These are phyloP conservation scores for Dentipellis sp. DNA, from an alignment of 768 basidiomycete species.

Conservation along the genomic window DNA sequence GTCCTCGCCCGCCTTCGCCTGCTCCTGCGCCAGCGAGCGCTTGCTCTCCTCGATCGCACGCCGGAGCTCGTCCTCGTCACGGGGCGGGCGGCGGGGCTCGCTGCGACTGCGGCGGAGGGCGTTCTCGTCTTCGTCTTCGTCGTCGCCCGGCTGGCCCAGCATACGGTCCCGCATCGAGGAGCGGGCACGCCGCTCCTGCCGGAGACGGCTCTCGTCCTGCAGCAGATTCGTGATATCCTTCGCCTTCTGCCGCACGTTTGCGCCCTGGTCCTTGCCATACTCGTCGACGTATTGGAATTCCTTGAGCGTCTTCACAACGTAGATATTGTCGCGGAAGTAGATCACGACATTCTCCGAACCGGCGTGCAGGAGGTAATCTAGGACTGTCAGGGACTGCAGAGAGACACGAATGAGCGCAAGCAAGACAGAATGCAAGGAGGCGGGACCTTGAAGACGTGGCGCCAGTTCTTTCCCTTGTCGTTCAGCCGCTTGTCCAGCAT, in stretches of 20 bases:
- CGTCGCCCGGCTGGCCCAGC: slow-evolving; percentile 49
- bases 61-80: slow-evolving; percentile 61
- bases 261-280: slow-evolving; percentile 92
- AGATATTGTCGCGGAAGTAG: slow-evolving; percentile 96
- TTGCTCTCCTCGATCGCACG: slow-evolving; percentile 90
- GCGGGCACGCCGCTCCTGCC: slow-evolving; percentile 74
- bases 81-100: slow-evolving; percentile 37
- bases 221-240: slow-evolving; percentile 97
- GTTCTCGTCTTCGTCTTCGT: slow-evolving; percentile 29
- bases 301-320: slow-evolving; percentile 97
- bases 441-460: slow-evolving; percentile 94
- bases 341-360: slow-evolving; percentile 98
- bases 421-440: neutral
- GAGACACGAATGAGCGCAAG: neutral
- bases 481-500: slow-evolving; percentile 98
- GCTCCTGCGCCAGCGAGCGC: slow-evolving; percentile 59
- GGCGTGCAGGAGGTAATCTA: slow-evolving; percentile 93
- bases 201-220: slow-evolving; percentile 74
- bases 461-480: slow-evolving; percentile 99
- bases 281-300: slow-evolving; percentile 98
- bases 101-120: slow-evolving; percentile 24
- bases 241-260: slow-evolving; percentile 95
- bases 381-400: slow-evolving; percentile 73
- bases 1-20: slow-evolving; percentile 60
- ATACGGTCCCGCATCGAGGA: slow-evolving; percentile 95